These are phyloP conservation scores for Trypanosoma platydactyli DNA, from an alignment of 208 protist genomes.

Conservation along the genomic window DNA sequence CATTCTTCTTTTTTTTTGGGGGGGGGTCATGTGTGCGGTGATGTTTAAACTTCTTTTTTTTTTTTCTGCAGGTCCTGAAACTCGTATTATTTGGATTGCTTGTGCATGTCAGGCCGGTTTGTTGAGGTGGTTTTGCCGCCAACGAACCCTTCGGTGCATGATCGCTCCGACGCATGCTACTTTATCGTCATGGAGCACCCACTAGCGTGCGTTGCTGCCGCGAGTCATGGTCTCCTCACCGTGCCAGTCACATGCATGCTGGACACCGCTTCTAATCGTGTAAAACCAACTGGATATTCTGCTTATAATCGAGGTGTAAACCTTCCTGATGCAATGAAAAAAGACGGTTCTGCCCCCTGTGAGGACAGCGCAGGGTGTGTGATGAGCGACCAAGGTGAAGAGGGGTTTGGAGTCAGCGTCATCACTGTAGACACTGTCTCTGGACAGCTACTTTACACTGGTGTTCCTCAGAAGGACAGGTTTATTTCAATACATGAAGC, in stretches of 20 bases:
- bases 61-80: neutral
- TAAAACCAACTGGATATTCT: too few relatives aligned
- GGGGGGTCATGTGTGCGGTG: too few relatives aligned
- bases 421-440: slow-evolving; percentile 34
- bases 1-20: too few relatives aligned
- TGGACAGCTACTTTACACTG: slow-evolving; percentile 26
- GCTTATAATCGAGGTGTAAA: too few relatives aligned
- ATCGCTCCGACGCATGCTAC: slow-evolving; percentile 11
- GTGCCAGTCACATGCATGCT: neutral
- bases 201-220: neutral
- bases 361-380: neutral
- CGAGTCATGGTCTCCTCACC: neutral
- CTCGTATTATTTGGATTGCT: neutral
- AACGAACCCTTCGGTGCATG: neutral
- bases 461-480: slow-evolving; percentile 25
- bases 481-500: slow-evolving; percentile 28
- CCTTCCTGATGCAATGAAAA: neutral
- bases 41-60: neutral
- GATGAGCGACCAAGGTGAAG: neutral
- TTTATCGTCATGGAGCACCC: slow-evolving; percentile 30
- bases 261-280: neutral
- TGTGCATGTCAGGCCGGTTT: neutral
- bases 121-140: neutral
- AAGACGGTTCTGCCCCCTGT: neutral
- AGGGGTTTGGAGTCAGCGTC: neutral